These are phyloP conservation scores for Acer saccharum DNA, from an alignment of 345 rosid genomes.

Conservation along the genomic window DNA sequence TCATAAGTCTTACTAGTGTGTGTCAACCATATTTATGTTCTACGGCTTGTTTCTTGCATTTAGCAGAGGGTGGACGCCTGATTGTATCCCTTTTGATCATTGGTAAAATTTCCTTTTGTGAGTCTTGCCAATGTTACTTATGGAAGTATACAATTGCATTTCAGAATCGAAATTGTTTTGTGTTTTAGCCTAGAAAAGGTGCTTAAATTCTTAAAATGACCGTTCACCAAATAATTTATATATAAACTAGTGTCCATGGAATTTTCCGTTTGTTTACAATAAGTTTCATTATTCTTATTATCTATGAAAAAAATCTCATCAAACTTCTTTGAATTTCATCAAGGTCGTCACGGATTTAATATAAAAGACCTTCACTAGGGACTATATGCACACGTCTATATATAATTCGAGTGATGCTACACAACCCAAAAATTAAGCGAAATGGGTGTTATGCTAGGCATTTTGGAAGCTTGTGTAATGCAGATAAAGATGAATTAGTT, in stretches of 20 bases:
- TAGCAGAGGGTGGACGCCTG: background rate
- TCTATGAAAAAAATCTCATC: no score
- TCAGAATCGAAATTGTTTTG: background rate
- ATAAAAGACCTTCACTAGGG: no score
- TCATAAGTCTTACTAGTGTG: background rate
- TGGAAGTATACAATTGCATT: background rate
- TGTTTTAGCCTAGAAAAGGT: background rate
- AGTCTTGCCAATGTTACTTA: background rate
- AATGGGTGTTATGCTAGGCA: background rate
- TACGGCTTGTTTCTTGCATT: background rate
- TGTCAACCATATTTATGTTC: background rate
- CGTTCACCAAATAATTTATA: background rate
- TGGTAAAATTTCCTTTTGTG: background rate
- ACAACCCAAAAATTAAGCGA: no score
- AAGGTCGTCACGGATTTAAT: no score
- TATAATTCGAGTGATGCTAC: no score
- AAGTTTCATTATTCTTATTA: background rate
- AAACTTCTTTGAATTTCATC: no score
- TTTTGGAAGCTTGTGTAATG: conserved; percentile 1
- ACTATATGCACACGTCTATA: no score
- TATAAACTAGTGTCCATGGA: background rate
- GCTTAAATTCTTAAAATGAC: background rate
- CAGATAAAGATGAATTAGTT: background rate
- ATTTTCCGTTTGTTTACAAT: background rate
- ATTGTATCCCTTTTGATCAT: background rate